Evolutionary conservation across 352 stramenopile species (phyloP), one percentile per base, ranked within the genome.

Genomic region (Phytophthora pinifolia): DNA sequence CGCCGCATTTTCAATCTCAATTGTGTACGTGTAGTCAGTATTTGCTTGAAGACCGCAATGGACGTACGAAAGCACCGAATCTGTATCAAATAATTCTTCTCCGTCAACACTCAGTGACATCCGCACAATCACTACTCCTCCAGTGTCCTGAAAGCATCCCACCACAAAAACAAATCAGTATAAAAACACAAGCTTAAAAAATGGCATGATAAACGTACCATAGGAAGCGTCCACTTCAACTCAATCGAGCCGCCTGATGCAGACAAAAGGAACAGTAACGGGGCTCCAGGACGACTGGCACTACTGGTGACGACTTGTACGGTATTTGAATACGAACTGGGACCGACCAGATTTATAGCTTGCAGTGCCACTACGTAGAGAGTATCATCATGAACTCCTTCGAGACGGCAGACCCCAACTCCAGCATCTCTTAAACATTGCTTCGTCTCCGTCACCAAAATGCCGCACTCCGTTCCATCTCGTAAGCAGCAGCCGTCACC

Each of bases 1-100:
- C 3, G 42, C 53, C 0, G 44, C 27, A 43, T 87, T 87, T 44
- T 82, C 68, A 14, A 84, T 62, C 37, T 79, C 72, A 14, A 87
- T 48, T 29, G 54, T 48, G 34, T 81, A 87, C 1, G 65, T 55
- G 41, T 75, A 83, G 6, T 58, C 57, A 1, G 46, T 67, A 17
- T 41, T 62, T 0, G 46, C 5, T 2, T 13, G 6, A 15, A 84
- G 44, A 6, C 48, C 59, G 36, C 76, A 87, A 38, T 84, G 62
- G 9, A 53, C 66, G 18, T 74, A 87, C 0, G 18, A 25, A 25
- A 25, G 20, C 20, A 25, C 20, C 20, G 20, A 25, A 25, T 25
- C 20, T 4, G 20, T 25, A 4, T 25, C 20, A 25, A 25, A 25
- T 4, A 25, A 25, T 25, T 25, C 20, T 25, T 25, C 20, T 25